A percentile compares a stretch with the other conserved stretches of the same genome.
These are phyloP conservation scores for Penicillium sclerotigenum DNA, from an alignment of 2,329 filamentous ascomycete species.

Conservation along the genomic window DNA sequence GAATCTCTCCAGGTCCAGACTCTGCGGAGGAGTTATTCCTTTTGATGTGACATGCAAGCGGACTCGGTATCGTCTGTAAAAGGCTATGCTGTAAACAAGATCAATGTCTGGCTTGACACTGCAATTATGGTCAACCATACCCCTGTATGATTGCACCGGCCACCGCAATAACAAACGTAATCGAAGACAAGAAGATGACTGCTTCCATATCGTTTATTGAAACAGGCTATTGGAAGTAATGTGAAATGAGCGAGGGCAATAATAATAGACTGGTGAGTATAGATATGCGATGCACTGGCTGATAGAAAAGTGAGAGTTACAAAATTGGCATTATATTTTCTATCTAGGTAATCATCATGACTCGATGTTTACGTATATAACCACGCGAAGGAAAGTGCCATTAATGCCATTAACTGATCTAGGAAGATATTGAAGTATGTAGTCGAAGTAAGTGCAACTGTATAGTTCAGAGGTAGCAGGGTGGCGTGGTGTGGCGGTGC, in stretches of 20 bases:
- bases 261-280: background rate
- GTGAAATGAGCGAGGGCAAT: background rate
- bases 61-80: constrained; percentile 17
- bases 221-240: background rate
- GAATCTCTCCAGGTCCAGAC: constrained; percentile 6
- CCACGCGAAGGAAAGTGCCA: background rate
- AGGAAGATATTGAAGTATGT: background rate
- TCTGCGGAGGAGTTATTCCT: background rate
- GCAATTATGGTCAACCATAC: constrained; percentile 4
- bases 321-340: background rate
- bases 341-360: background rate
- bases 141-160: constrained; percentile 5
- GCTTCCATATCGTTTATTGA: constrained; percentile 5
- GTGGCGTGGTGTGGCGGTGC: constrained; percentile 8
- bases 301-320: background rate
- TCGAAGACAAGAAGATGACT: constrained; percentile 10
- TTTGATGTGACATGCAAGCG: constrained; percentile 15
- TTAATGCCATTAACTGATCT: background rate
- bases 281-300: background rate
- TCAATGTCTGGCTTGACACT: background rate
- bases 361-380: background rate
- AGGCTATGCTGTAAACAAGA: background rate
- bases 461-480: constrained; percentile 2
- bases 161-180: constrained; percentile 14
- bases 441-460: background rate